These are phyloP conservation scores for Hyaloscypha hepaticicola DNA, from an alignment of 495 filamentous ascomycete genomes.

Conservation along the genomic window DNA sequence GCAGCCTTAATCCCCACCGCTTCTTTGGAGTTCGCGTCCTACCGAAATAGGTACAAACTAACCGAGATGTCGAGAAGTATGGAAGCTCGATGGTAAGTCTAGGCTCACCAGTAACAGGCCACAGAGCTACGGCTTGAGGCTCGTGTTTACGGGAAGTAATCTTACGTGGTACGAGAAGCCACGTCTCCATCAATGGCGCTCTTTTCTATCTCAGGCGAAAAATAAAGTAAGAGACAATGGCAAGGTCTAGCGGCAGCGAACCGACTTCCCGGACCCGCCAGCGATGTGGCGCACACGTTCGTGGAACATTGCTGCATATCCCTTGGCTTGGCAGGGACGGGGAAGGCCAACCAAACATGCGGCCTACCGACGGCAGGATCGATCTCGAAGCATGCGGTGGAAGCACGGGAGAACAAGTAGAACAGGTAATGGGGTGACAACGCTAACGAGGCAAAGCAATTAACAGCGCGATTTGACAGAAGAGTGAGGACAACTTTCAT, in stretches of 20 bases:
- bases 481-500: no score
- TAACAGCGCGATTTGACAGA: no score
- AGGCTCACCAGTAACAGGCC: background rate
- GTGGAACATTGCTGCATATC: background rate
- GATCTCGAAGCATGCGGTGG: slow-evolving; percentile 1
- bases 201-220: no score
- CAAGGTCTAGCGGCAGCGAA: background rate
- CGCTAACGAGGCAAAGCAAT: background rate
- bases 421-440: no score
- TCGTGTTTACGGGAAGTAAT: background rate
- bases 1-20: slow-evolving; percentile 2
- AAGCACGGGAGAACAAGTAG: background rate
- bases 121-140: background rate
- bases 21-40: no score
- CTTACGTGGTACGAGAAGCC: slow-evolving; percentile 1
- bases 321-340: background rate
- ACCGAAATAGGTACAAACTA: background rate
- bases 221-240: background rate
- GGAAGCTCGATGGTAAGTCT: background rate
- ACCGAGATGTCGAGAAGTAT: background rate
- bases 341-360: slow-evolving; percentile 7
- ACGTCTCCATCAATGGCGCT: background rate
- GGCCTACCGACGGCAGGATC: background rate
- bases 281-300: background rate
- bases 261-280: slow-evolving; percentile 9